Base-by-base conservation (phyloP, 345 rosid species). In the Populus tremula region DNA sequence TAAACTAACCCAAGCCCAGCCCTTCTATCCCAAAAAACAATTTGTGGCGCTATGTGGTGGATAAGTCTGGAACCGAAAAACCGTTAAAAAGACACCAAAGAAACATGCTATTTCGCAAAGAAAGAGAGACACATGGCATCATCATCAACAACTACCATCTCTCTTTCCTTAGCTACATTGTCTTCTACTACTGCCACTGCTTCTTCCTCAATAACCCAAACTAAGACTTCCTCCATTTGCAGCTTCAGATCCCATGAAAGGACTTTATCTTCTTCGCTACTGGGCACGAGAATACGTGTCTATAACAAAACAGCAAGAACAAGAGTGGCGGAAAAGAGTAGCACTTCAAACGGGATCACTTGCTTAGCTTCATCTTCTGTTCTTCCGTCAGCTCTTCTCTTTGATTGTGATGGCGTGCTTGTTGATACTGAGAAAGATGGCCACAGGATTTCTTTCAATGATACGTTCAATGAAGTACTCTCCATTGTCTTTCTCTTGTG, bases 361-460 rank as follows among this genome's bases (percentile, higher is more conserved):
- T 86, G 96, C 86, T 90, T 85, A 8, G 88, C 93, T 36, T 36
- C 85, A 35, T 73, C 91, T 31, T 63, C 85, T 39, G 76, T 80
- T 83, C 89, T 93, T 78, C 99, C 93, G 5, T 85, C 92, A 2
- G 98, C 97, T 66, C 94, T 93, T 70, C 87, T 92, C 38, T 95
- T 95, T 73, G 94, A 95, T 73, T 95, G 99, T 72, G 99, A 95
- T 73, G 99, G 99, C 23, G 99, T 95, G 39, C 98, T 92, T 21
- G 99, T 93, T 61, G 99, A 95, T 74, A 93, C 98, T 21, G 99
- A 93, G 88, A 92, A 90, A 84, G 99, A 93, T 76, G 99, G 98
- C 43, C 98, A 95, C 82, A 80, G 94, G 86, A 82, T 95, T 86
- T 95, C 99, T 9, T 93, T 93, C 89, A 95, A 95, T 47, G 98